These are phyloP conservation scores for Actinomortierella ambigua DNA, from an alignment of 371 early-diverging fungal species.

Conservation along the genomic window DNA sequence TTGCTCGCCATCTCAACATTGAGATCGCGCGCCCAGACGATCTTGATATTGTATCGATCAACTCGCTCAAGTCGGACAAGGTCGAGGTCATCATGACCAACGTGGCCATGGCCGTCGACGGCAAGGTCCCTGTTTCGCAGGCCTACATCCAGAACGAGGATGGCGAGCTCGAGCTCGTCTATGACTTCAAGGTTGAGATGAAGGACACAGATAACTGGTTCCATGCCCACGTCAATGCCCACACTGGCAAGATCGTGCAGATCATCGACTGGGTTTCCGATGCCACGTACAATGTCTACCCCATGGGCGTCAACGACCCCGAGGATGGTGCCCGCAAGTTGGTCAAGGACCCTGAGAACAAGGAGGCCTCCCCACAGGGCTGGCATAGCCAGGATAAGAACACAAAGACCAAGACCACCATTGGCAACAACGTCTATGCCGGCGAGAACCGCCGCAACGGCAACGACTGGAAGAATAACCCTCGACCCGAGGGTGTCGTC, in stretches of 20 bases:
- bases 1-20: constrained; percentile 42
- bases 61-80: constrained; percentile 36
- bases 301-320: constrained; percentile 90
- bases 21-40: constrained; percentile 42
- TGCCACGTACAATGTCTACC: constrained; percentile 78
- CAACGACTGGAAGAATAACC: constrained; percentile 71
- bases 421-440: constrained; percentile 78
- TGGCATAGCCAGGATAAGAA: constrained; percentile 70
- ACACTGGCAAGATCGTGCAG: constrained; percentile 68
- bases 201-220: constrained; percentile 90
- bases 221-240: constrained; percentile 82
- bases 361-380: constrained; percentile 76
- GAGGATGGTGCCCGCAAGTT: constrained; percentile 66
- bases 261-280: constrained; percentile 91
- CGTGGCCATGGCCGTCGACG: constrained; percentile 65
- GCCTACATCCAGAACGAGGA: constrained; percentile 63
- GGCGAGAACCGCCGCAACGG: constrained; percentile 75
- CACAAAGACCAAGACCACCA: constrained; percentile 72
- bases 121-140: constrained; percentile 56
- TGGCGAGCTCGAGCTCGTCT: constrained; percentile 69
- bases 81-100: constrained; percentile 48
- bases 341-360: constrained; percentile 75
- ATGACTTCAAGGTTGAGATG: constrained; percentile 90
- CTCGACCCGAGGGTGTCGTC: constrained; percentile 70
- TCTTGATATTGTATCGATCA: constrained; percentile 31